These are phyloP conservation scores for Wickerhamiella sorbophila DNA, from an alignment of 805 yeast species.

Conservation along the genomic window DNA sequence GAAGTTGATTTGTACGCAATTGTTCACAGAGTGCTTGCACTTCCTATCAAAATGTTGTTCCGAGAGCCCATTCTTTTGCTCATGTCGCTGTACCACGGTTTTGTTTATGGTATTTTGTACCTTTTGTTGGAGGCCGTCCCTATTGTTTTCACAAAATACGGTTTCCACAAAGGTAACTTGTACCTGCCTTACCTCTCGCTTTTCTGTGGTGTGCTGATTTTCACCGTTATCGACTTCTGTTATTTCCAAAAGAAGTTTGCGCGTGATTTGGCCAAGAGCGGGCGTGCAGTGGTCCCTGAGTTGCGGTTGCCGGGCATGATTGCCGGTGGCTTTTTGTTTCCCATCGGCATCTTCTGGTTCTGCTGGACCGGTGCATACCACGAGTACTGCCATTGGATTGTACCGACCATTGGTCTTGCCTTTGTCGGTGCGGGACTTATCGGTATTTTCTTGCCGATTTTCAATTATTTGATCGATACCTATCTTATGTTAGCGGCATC, in stretches of 20 bases:
- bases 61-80: slow-evolving; percentile 27
- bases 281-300: slow-evolving; percentile 58
- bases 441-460: slow-evolving; percentile 42
- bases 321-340: slow-evolving; percentile 54
- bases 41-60: slow-evolving; percentile 24
- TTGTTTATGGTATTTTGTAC: slow-evolving; percentile 28
- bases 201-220: slow-evolving; percentile 49
- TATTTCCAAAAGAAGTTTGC: slow-evolving; percentile 40
- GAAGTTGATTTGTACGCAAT: slow-evolving; percentile 28
- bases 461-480: slow-evolving; percentile 48
- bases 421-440: slow-evolving; percentile 40
- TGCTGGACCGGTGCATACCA: slow-evolving; percentile 75
- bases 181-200: slow-evolving; percentile 70
- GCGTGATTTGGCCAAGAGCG: slow-evolving; percentile 34
- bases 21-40: slow-evolving; percentile 22
- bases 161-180: slow-evolving; percentile 43
- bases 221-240: slow-evolving; percentile 38
- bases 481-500: slow-evolving; percentile 45
- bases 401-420: slow-evolving; percentile 42
- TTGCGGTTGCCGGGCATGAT: slow-evolving; percentile 65
- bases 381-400: slow-evolving; percentile 43
- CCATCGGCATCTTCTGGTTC: slow-evolving; percentile 72
- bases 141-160: slow-evolving; percentile 36
- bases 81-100: slow-evolving; percentile 26
- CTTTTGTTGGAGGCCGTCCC: slow-evolving; percentile 27